phyloP scores from a whole-genome alignment of 257 asterid species.

The Penstemon newberryi region DNA sequence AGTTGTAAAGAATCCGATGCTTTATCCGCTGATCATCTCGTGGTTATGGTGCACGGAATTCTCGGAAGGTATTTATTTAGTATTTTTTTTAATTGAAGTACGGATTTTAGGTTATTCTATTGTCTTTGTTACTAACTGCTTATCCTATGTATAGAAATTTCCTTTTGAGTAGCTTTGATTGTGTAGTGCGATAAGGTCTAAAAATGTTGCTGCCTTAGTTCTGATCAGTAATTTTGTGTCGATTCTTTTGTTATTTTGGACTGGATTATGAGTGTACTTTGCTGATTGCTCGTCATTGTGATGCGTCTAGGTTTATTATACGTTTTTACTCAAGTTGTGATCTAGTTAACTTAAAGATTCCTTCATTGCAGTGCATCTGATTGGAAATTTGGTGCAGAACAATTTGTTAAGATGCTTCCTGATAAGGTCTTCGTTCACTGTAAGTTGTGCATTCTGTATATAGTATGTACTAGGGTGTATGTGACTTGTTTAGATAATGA shows the following conservation, averaged over 20 bases:
- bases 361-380: conserved; percentile 63
- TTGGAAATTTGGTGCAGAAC: conserved; percentile 90
- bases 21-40: conserved; percentile 87
- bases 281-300: not conserved
- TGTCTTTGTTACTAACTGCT: too few species aligned
- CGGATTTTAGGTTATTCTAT: not conserved
- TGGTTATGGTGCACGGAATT: conserved; percentile 94
- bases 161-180: too few species aligned
- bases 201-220: conserved; percentile 12
- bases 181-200: not conserved
- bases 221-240: not conserved
- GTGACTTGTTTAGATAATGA: not conserved
- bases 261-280: not conserved
- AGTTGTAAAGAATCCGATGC: conserved; percentile 59
- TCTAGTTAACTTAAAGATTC: conserved; percentile 14
- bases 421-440: conserved; percentile 91
- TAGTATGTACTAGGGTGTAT: not conserved
- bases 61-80: conserved; percentile 72
- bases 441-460: conserved; percentile 42
- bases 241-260: conserved; percentile 5
- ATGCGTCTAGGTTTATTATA: not conserved
- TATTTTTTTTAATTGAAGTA: not conserved
- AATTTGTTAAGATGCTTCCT: conserved; percentile 73
- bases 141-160: too few species aligned
- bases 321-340: not conserved